Base-by-base conservation (phyloP, 306 rosid genomes). In the Medicago lupulina region DNA sequence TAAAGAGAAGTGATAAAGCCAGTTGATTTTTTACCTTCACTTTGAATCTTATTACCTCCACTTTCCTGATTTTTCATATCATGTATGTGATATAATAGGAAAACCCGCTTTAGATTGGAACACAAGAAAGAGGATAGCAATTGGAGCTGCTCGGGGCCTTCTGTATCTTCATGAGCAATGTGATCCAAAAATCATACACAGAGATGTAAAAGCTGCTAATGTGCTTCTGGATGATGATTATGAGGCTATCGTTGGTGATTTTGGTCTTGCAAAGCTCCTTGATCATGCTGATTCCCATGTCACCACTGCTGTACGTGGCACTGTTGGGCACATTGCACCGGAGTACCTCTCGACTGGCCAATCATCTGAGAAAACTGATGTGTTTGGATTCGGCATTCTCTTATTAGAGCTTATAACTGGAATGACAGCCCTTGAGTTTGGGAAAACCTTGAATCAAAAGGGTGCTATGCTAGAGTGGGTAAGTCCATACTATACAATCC, bases 311-410 rank as follows among this genome's bases (percentile, higher is more conserved):
- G 99, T 95, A 38, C 97, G 99, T 44, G 99, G 99, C 74, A 95
- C 99, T 7, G 97, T 95, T 6, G 99, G 99, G 23, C 99, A 95
- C 84, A 95, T 95, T 53, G 99, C 99, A 1, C 99, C 99, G 0
- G 99, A 95, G 82, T 95, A 95, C 80, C 99, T 95, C 73, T 95
- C 99, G 28, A 95, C 99, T 1, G 99, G 99, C 67, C 97, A 95
- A 62, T 95, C 99, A 66, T 95, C 99, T 31, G 99, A 95, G 87
- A 95, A 95, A 81, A 95, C 99, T 8, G 99, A 95, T 53, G 99
- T 95, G 10, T 95, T 86, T 71, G 99, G 99, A 43, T 95, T 92
- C 47, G 99, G 99, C 43, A 95, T 92, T 77, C 97, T 95, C 73
- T 86, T 92, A 80, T 73, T 95, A 75, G 99, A 95, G 88, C 99